phyloP scores from a whole-genome alignment of 2,329 filamentous ascomycete genomes.

The Botrytis sinoallii region DNA sequence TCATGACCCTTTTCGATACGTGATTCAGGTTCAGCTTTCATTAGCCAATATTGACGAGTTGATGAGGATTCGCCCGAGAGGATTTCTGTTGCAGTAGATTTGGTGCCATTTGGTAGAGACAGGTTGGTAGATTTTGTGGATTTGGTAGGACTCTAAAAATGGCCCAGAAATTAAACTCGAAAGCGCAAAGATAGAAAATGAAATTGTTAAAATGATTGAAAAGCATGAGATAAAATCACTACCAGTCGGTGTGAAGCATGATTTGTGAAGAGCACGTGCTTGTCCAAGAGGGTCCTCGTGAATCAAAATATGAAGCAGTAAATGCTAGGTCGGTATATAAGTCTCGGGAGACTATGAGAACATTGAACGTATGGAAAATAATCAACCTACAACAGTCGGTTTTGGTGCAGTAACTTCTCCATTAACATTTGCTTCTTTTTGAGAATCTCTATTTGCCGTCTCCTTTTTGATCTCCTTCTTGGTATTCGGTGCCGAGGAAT shows the following conservation, averaged over 20 bases:
- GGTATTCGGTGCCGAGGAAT: slow-evolving; percentile 11
- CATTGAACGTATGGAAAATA: neutral
- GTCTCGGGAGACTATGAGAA: neutral
- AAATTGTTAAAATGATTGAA: neutral
- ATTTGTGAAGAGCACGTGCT: neutral
- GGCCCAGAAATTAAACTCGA: slow-evolving; percentile 2
- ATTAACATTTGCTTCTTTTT: slow-evolving; percentile 13
- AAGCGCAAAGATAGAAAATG: neutral
- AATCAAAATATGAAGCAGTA: neutral
- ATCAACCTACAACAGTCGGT: slow-evolving; percentile 1
- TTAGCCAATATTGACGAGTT: slow-evolving; percentile 64
- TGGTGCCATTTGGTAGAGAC: slow-evolving; percentile 15
- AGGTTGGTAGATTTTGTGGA: slow-evolving; percentile 8
- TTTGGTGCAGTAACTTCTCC: neutral
- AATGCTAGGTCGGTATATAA: neutral
- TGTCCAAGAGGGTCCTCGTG: neutral
- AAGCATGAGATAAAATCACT: neutral
- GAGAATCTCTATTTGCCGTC: neutral
- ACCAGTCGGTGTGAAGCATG: neutral
- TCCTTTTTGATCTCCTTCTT: slow-evolving; percentile 20
- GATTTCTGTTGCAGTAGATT: slow-evolving; percentile 7
- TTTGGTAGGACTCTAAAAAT: slow-evolving; percentile 18
- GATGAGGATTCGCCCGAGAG: slow-evolving; percentile 7
- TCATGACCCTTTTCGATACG: slow-evolving; percentile 83
- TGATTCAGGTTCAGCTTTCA: slow-evolving; percentile 86